Evolutionary conservation across 1,139 yeast genomes (phyloP).

Genomic region (Yamadazyma conglobata): DNA sequence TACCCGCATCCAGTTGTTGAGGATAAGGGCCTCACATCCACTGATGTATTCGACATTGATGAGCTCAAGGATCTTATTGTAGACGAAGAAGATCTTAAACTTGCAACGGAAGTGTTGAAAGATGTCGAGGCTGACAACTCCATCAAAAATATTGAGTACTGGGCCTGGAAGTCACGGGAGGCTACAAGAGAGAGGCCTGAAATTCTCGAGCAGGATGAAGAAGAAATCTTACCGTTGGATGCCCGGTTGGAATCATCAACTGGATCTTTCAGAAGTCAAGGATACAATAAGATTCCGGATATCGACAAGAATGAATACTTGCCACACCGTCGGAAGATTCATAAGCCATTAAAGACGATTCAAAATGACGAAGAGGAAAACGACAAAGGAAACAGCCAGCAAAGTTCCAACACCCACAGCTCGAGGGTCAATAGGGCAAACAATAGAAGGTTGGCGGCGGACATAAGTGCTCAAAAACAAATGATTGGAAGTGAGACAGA

Average conservation of each 20-base stretch:
- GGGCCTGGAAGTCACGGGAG: slow-evolving; percentile 66
- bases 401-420: slow-evolving; percentile 40
- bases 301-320: slow-evolving; percentile 69
- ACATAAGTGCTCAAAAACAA: slow-evolving; percentile 77
- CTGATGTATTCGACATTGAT: slow-evolving; percentile 38
- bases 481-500: slow-evolving; percentile 81
- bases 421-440: slow-evolving; percentile 88
- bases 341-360: slow-evolving; percentile 49
- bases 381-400: slow-evolving; percentile 21
- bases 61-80: slow-evolving; percentile 53
- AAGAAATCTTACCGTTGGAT: slow-evolving; percentile 24
- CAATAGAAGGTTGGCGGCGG: slow-evolving; percentile 87
- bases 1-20: slow-evolving; percentile 52
- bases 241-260: slow-evolving; percentile 41
- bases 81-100: slow-evolving; percentile 69
- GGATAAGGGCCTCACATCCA: slow-evolving; percentile 27
- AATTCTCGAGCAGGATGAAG: slow-evolving; percentile 27
- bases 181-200: slow-evolving; percentile 16
- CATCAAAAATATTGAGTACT: slow-evolving; percentile 48
- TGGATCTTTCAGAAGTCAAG: slow-evolving; percentile 72
- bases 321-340: slow-evolving; percentile 64
- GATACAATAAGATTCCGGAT: slow-evolving; percentile 72
- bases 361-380: slow-evolving; percentile 51
- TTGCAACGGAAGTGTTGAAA: slow-evolving; percentile 46
- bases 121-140: slow-evolving; percentile 19